These are phyloP conservation scores for Rhynchospora breviuscula DNA, from an alignment of 176 grass and related monocot genomes.

Conservation along the genomic window DNA sequence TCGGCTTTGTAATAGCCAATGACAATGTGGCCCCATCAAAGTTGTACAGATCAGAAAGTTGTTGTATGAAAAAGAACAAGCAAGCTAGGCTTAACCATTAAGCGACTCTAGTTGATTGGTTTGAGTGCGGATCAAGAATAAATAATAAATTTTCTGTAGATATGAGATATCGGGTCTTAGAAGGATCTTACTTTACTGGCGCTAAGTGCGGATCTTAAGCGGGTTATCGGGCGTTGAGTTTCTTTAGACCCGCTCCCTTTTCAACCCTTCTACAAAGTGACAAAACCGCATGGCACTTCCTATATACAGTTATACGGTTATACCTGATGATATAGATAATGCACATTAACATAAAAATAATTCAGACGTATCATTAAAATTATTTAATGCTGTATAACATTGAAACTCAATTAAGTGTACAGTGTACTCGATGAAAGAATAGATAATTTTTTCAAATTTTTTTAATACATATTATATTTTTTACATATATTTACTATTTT, in stretches of 20 bases:
- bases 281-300: background rate
- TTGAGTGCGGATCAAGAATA: background rate
- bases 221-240: background rate
- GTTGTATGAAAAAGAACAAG: background rate
- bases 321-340: too few relatives aligned
- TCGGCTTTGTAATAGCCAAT: background rate
- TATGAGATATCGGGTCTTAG: background rate
- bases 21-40: background rate
- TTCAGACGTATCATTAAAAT: background rate
- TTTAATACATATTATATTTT: background rate
- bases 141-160: background rate
- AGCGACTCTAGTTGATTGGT: background rate
- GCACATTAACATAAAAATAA: background rate
- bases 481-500: background rate
- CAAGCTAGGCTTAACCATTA: constrained; percentile 2
- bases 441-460: background rate
- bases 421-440: background rate
- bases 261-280: background rate
- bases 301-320: too few relatives aligned
- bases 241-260: background rate
- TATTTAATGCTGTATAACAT: background rate
- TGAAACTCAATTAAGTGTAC: background rate
- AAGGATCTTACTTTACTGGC: background rate
- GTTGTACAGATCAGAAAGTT: background rate
- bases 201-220: background rate